Conservation (phyloP, 2,329 filamentous ascomycete species). For the Septoria linicola region DNA sequence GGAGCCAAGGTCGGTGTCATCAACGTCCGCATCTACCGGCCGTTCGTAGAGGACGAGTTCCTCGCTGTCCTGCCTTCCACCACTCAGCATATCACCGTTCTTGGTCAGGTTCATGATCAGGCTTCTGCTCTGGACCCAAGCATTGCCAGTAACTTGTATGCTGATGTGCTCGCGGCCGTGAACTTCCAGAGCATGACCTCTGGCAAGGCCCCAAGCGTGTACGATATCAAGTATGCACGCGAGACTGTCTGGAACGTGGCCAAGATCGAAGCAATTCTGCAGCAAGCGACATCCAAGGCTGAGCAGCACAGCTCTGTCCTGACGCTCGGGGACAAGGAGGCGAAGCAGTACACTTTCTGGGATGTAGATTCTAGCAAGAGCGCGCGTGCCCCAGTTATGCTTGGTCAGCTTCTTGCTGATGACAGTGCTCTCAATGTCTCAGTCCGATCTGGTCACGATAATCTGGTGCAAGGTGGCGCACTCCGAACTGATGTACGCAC, state of each 20-base stretch:
- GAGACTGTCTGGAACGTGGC: constrained; percentile 63
- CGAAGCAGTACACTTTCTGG: constrained; percentile 93
- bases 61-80: constrained; percentile 75
- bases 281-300: constrained; percentile 45
- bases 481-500: constrained; percentile 82
- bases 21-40: constrained; percentile 89
- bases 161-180: constrained; percentile 84
- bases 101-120: constrained; percentile 81
- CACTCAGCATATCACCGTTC: constrained; percentile 72
- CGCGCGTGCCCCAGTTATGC: constrained; percentile 61
- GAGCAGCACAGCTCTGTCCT: constrained; percentile 34
- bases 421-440: constrained; percentile 63
- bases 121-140: constrained; percentile 71
- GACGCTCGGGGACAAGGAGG: constrained; percentile 49
- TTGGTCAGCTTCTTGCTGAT: constrained; percentile 60
- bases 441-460: constrained; percentile 60
- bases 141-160: constrained; percentile 80
- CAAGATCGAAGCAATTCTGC: constrained; percentile 51
- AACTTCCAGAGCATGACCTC: constrained; percentile 70
- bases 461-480: constrained; percentile 69
- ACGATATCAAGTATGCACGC: constrained; percentile 88
- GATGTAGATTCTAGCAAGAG: constrained; percentile 74
- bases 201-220: constrained; percentile 61
- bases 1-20: constrained; percentile 81
- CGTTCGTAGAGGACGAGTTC: constrained; percentile 94